Base-by-base conservation (phyloP, 2,329 filamentous ascomycete genomes). In the Pseudogymnoascus sp. region DNA sequence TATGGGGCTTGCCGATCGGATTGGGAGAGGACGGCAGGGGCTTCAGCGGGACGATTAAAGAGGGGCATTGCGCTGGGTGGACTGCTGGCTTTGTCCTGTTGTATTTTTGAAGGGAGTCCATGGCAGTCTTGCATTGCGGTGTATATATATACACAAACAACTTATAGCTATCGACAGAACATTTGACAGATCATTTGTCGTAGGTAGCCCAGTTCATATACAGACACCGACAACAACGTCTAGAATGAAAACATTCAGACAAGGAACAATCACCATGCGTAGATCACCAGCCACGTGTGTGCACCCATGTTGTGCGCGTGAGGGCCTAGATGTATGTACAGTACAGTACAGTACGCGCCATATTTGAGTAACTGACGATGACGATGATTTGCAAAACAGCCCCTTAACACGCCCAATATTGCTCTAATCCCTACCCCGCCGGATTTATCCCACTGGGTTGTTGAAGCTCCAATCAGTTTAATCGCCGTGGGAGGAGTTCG, bases 1-100 rank as follows among this genome's bases (percentile, higher is more conserved):
- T 62, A 74, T 83, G 72, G 78, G 79, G 23, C 72, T 86, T 47
- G 80, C 77, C 0, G 80, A 83, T 68, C 77, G 82, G 4, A 79
- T 84, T 67, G 81, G 80, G 0, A 76, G 81, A 36, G 76, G 78
- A 11, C 74, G 78, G 61, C 77, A 78, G 61, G 78, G 78, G 1
- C 76, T 77, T 26, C 77, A 79, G 64, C 74, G 71, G 65, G 80
- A 82, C n/a, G 77, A 82, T 36, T 61, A 23, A 38, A 21, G 76
- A 80, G 33, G 47, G 23, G 15, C 44, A 53, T 4, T 28, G 21
- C 7, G 23, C 23, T 2, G 47, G 2, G 8, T 13, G n/a, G n/a
- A 31, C 7, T 17, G 7, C 47, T 31, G 15, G 15, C 23, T 17
- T 31, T n/a, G 23, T 31, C 9, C 47, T 31, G 11, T 57, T 57